Evolutionary conservation across 345 rosid genomes (phyloP).

Genomic region (Salix exigua): DNA sequence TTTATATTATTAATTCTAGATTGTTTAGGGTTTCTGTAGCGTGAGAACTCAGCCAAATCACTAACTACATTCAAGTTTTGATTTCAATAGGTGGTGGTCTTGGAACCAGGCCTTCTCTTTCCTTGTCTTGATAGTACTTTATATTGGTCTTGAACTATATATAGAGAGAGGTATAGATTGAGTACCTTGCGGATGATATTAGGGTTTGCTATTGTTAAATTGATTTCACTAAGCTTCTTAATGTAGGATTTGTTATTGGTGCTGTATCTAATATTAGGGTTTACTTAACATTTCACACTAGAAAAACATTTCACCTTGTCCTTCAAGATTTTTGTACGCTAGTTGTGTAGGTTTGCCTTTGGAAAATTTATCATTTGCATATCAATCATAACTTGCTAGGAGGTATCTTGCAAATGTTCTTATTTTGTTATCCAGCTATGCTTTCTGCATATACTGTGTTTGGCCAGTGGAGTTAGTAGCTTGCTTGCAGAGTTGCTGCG

Average conservation of each 20-base stretch:
- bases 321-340: too few relatives aligned
- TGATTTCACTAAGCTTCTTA: background rate
- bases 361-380: too few relatives aligned
- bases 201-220: background rate
- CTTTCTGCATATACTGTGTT: too few relatives aligned
- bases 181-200: background rate
- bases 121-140: background rate
- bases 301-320: too few relatives aligned
- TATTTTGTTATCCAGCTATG: too few relatives aligned
- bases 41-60: background rate
- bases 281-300: too few relatives aligned
- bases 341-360: too few relatives aligned
- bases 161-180: too few relatives aligned
- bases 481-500: too few relatives aligned
- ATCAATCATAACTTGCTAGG: too few relatives aligned
- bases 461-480: too few relatives aligned
- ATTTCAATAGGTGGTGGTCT: background rate
- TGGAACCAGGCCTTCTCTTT: background rate
- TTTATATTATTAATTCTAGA: background rate
- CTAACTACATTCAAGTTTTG: background rate
- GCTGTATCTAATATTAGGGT: background rate
- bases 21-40: background rate
- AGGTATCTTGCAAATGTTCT: too few relatives aligned
- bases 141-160: background rate
- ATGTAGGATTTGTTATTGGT: background rate